These are phyloP conservation scores for Aspergillus viridinutans DNA, from an alignment of 2,329 filamentous ascomycete species.

Conservation along the genomic window DNA sequence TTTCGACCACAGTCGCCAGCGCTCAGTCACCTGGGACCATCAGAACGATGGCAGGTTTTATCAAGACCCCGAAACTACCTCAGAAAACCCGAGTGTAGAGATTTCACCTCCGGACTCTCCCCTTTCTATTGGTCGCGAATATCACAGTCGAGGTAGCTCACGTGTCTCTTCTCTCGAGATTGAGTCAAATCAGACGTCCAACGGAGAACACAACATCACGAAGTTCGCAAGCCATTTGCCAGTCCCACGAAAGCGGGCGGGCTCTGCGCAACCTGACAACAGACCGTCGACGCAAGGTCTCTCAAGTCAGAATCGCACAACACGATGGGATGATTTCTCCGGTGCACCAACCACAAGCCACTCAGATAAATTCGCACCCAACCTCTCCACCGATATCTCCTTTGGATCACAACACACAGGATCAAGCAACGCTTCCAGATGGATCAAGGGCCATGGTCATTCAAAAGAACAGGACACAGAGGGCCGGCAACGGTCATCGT, in stretches of 20 bases:
- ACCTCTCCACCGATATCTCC: constrained; percentile 46
- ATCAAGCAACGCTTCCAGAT: constrained; percentile 25
- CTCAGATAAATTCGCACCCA: constrained; percentile 53
- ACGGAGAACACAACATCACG: constrained; percentile 14
- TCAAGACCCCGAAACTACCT: neutral
- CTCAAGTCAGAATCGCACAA: constrained; percentile 13
- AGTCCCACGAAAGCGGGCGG: constrained; percentile 19
- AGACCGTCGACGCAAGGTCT: constrained; percentile 12
- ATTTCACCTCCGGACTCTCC: constrained; percentile 48
- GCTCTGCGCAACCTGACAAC: constrained; percentile 7
- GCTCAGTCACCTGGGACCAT: constrained; percentile 14
- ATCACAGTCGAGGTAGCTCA: constrained; percentile 25
- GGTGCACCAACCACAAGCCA: constrained; percentile 60
- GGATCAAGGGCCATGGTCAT: constrained; percentile 36
- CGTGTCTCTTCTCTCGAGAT: constrained; percentile 41
- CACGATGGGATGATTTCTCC: constrained; percentile 62
- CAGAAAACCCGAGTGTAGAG: constrained; percentile 30
- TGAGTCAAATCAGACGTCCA: constrained; percentile 11
- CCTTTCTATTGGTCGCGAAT: constrained; percentile 15
- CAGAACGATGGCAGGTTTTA: neutral
- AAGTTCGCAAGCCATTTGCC: constrained; percentile 27
- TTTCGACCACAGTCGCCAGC: constrained; percentile 11
- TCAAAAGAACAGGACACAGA: constrained; percentile 33
- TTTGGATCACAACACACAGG: constrained; percentile 22
- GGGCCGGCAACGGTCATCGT: constrained; percentile 31